Evolutionary conservation across 2,329 filamentous ascomycete species (phyloP).

Genomic region (Seiridium cupressi): DNA sequence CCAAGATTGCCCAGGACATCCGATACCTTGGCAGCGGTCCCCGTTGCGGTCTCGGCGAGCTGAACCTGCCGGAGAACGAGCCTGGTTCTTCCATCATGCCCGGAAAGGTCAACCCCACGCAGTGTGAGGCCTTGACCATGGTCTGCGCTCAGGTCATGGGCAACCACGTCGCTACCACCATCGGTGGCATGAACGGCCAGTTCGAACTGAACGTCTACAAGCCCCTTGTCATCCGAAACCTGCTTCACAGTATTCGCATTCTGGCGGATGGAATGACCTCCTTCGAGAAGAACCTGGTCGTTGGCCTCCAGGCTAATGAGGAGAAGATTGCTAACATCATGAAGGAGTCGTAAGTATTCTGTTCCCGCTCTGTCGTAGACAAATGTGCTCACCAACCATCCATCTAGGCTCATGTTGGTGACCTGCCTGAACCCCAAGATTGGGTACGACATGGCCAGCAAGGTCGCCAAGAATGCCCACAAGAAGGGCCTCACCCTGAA

Average conservation of each 20-base stretch:
- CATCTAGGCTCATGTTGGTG: conserved; percentile 84
- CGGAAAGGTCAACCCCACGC: conserved; percentile 98
- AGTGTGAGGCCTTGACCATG: conserved; percentile 98
- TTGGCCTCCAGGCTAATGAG: conserved; percentile 88
- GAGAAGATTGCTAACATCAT: conserved; percentile 85
- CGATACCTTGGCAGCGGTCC: conserved; percentile 95
- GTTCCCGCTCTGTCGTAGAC: not conserved
- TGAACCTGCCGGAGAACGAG: conserved; percentile 94
- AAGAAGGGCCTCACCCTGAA: conserved; percentile 96
- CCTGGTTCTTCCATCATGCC: conserved; percentile 98
- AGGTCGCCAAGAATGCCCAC: conserved; percentile 97
- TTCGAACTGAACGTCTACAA: conserved; percentile 99
- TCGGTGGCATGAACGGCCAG: conserved; percentile 95
- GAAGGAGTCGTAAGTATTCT: conserved; percentile 78
- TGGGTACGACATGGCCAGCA: conserved; percentile 94
- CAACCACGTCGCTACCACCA: conserved; percentile 89
- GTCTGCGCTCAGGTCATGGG: conserved; percentile 96
- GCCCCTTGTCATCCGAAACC: conserved; percentile 91
- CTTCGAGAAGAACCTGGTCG: conserved; percentile 91
- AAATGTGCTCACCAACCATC: conserved; percentile 7
- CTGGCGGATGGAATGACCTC: conserved; percentile 90
- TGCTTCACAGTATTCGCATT: conserved; percentile 87
- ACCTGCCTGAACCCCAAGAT: conserved; percentile 98
- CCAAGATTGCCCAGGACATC: conserved; percentile 98
- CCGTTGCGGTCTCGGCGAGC: conserved; percentile 91